Conservation (phyloP, 441 rosid genomes). For the Omphalea diandra region DNA sequence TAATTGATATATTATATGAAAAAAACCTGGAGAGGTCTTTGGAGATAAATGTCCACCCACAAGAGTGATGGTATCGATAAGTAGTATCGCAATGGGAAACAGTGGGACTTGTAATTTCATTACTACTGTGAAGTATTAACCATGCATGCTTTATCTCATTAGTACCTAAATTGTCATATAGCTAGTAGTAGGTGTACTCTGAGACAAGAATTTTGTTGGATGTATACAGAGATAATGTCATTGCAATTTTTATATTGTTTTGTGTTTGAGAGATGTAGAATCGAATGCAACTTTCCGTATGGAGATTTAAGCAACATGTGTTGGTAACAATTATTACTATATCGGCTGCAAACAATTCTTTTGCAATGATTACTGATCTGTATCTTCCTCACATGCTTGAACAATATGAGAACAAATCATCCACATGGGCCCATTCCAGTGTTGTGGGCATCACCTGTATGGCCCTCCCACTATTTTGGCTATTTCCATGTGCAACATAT, state of each 20-base stretch:
- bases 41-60: not conserved
- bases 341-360: not conserved
- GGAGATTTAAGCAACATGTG: not conserved
- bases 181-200: too few relatives aligned
- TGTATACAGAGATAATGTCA: too few relatives aligned
- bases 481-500: slow-evolving; percentile 6
- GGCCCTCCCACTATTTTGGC: slow-evolving; percentile 14
- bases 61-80: not conserved
- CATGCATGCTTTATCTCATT: too few relatives aligned
- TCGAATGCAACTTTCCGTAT: not conserved
- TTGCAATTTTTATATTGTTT: not conserved
- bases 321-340: not conserved
- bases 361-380: not conserved
- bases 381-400: slow-evolving; percentile 12
- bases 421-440: slow-evolving; percentile 15
- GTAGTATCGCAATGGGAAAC: too few relatives aligned
- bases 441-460: slow-evolving; percentile 13
- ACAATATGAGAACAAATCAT: slow-evolving; percentile 6
- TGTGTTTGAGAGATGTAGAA: not conserved
- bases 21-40: not conserved
- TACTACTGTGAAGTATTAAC: too few relatives aligned
- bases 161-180: too few relatives aligned
- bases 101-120: too few relatives aligned
- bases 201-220: too few relatives aligned
- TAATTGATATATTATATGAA: not conserved